These are phyloP conservation scores for Leptomonas pyrrhocoris DNA, from an alignment of 208 protist genomes.

Conservation along the genomic window DNA sequence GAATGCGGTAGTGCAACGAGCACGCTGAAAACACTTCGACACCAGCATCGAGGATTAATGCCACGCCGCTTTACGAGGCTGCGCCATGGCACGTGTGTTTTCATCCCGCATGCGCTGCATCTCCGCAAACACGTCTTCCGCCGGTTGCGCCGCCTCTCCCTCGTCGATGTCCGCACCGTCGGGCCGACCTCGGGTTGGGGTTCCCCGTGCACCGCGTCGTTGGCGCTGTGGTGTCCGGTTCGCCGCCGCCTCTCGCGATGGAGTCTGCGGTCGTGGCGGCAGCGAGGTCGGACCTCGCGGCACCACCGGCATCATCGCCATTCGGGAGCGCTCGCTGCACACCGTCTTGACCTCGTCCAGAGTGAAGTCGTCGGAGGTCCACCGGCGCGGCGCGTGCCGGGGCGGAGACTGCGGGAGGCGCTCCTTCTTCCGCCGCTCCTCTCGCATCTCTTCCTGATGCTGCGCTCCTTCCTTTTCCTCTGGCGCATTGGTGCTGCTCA, in stretches of 20 bases:
- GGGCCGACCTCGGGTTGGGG: constrained; percentile 21
- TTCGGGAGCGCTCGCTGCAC: constrained; percentile 34
- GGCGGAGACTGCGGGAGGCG: constrained; percentile 5
- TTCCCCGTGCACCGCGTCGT: constrained; percentile 32
- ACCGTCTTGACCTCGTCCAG: constrained; percentile 40
- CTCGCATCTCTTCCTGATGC: not conserved
- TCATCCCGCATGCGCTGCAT: constrained; percentile 60
- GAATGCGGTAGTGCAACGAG: too few species aligned
- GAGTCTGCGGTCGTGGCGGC: constrained; percentile 31
- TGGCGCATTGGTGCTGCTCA: not conserved
- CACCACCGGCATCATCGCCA: constrained; percentile 11
- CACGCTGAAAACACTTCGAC: too few species aligned
- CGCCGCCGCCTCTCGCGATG: not conserved
- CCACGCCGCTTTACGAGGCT: constrained; percentile 37
- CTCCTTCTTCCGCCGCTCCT: not conserved
- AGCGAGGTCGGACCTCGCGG: constrained; percentile 28
- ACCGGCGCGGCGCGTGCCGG: constrained; percentile 21
- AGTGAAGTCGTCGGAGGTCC: constrained; percentile 27
- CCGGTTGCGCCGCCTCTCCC: not conserved
- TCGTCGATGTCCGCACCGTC: constrained; percentile 1
- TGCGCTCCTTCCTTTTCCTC: not conserved
- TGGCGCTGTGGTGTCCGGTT: constrained; percentile 19
- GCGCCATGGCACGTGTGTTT: constrained; percentile 62
- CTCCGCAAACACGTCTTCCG: constrained; percentile 41
- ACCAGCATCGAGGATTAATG: constrained; percentile 22